Evolutionary conservation across 345 rosid species (phyloP).

Genomic region (Pelargonium nanum): DNA sequence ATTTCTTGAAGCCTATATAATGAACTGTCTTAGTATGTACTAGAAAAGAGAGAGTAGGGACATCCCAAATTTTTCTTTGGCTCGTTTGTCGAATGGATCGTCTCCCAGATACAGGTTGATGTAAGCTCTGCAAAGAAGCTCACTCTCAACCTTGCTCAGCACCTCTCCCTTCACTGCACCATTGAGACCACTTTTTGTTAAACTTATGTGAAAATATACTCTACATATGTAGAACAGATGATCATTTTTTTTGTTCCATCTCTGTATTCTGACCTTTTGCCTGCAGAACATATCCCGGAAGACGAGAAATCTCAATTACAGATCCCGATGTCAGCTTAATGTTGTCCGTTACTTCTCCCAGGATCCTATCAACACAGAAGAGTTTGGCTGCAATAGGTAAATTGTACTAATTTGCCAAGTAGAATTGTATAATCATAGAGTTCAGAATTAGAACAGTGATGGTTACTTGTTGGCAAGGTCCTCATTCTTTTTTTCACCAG

Average conservation of each 20-base stretch:
- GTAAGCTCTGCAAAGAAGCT: slow-evolving; percentile 46
- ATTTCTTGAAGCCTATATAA: no score
- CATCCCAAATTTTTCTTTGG: slow-evolving; percentile 37
- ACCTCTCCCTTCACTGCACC: slow-evolving; percentile 33
- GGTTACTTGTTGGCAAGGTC: slow-evolving; percentile 32
- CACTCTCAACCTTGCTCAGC: slow-evolving; percentile 36
- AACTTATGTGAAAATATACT: no score
- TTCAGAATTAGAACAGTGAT: no score
- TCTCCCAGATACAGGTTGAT: slow-evolving; percentile 39
- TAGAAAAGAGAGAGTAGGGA: slow-evolving; percentile 37
- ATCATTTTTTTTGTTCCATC: not conserved
- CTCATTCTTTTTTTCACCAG: slow-evolving; percentile 30
- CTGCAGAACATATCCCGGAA: slow-evolving; percentile 32
- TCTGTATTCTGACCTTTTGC: slow-evolving; percentile 19
- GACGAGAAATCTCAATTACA: slow-evolving; percentile 32
- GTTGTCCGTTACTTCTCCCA: slow-evolving; percentile 33
- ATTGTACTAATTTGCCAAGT: not conserved
- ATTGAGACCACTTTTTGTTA: no score
- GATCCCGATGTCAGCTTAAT: slow-evolving; percentile 39
- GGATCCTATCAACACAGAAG: slow-evolving; percentile 18
- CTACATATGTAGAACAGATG: no score
- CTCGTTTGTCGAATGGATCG: slow-evolving; percentile 35
- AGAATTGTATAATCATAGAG: not conserved
- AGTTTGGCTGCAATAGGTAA: not conserved
- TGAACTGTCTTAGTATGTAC: slow-evolving; percentile 3